A percentile compares a stretch with the other conserved stretches of the same genome.
These are phyloP conservation scores for Rubroshorea leprosula DNA, from an alignment of 345 rosid species.

Conservation along the genomic window DNA sequence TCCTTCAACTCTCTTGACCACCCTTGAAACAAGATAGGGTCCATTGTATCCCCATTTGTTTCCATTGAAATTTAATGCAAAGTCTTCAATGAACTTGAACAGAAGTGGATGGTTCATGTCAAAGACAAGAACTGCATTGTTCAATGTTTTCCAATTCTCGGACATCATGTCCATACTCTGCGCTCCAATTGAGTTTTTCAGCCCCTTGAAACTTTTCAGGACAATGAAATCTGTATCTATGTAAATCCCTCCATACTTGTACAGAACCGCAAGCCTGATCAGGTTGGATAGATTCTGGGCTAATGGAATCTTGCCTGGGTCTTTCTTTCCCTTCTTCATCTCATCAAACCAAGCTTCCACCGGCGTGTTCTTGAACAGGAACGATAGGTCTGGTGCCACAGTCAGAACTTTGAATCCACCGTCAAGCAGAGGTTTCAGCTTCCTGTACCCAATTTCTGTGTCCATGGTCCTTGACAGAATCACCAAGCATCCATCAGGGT, in stretches of 20 bases:
- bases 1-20: conserved; percentile 35
- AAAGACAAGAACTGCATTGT: conserved; percentile 68
- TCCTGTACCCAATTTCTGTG: conserved; percentile 39
- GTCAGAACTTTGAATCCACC: conserved; percentile 43
- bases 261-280: conserved; percentile 52
- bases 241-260: conserved; percentile 77
- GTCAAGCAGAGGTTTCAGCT: conserved; percentile 50
- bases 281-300: conserved; percentile 74
- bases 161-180: conserved; percentile 46
- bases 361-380: conserved; percentile 56
- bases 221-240: conserved; percentile 71
- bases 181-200: conserved; percentile 71
- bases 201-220: conserved; percentile 38
- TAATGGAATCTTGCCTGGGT: conserved; percentile 74
- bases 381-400: conserved; percentile 54
- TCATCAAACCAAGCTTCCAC: conserved; percentile 62
- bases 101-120: conserved; percentile 65
- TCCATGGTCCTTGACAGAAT: conserved; percentile 67
- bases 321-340: conserved; percentile 51
- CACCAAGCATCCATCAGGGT: conserved; percentile 62
- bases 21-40: conserved; percentile 72
- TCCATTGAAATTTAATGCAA: conserved; percentile 65
- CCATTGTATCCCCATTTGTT: conserved; percentile 89
- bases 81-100: conserved; percentile 59
- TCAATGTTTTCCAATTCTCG: conserved; percentile 64